Base-by-base conservation (phyloP, 2,329 filamentous ascomycete genomes). In the Cladophialophora carrionii region DNA sequence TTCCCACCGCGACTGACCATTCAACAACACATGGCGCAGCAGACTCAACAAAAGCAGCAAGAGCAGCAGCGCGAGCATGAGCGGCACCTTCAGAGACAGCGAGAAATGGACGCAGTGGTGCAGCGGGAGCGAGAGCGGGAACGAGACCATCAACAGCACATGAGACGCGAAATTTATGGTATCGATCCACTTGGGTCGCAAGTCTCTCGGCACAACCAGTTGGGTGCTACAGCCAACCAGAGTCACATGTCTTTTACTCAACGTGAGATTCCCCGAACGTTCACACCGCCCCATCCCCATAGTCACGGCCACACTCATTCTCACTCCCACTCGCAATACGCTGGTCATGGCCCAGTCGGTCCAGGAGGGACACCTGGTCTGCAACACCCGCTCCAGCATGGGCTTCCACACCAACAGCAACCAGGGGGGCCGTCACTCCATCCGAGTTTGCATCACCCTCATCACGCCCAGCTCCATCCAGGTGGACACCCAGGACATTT, bases 11-110 rank as follows among this genome's bases (percentile, higher is more conserved):
- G 69, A 41, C 57, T 71, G 24, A 71, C 69, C 4, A 71, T 71
- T 32, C 69, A 71, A 63, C 66, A 71, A 55, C 66, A 68, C 29
- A 68, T 68, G 61, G 67, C 69, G 51, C 65, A 68, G 46, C 63
- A 68, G 49, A 63, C 49, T 51, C 65, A 65, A 26, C 60, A 66
- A 37, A 60, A 69, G 37, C 67, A 74, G 49, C 69, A 68, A 24
- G 59, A 68, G 24, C 68, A 70, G 54, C 67, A 70, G 37, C 59
- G 67, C 9, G 66, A 70, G 29, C 66, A 70, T 34, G 64, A 68
- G 29, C 58, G 62, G 62, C 57, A 64, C 4, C 51, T 69, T 4
- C 65, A 65, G 31, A 63, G 65, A 52, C 67, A 69, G 31, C 62
- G 62, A 14, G 67, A 69, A n/a, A 24, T 65, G 10, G 65, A 67